These are phyloP conservation scores for Aureobasidium leucospermi DNA, from an alignment of 2,329 filamentous ascomycete species.

Conservation along the genomic window DNA sequence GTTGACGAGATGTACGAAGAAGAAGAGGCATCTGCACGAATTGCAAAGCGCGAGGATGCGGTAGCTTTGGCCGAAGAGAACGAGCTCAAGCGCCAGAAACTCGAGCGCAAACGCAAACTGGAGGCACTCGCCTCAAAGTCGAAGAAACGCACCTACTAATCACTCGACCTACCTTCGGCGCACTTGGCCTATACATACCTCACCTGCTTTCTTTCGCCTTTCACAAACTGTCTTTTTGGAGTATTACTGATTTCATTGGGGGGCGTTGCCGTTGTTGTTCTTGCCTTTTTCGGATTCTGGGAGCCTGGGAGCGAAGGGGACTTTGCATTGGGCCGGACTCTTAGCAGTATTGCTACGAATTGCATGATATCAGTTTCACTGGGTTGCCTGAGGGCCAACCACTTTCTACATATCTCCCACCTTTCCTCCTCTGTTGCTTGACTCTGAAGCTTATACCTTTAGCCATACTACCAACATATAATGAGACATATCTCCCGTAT, in stretches of 20 bases:
- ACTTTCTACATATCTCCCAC: not conserved
- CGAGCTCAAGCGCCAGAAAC: constrained; percentile 55
- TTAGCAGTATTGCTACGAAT: constrained; percentile 13
- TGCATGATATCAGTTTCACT: constrained; percentile 11
- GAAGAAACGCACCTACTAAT: constrained; percentile 21
- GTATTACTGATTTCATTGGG: not conserved
- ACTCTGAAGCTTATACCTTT: not conserved
- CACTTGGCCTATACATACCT: not conserved
- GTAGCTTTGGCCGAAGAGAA: constrained; percentile 57
- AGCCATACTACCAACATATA: too few species aligned
- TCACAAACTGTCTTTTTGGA: not conserved
- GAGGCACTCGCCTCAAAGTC: constrained; percentile 27
- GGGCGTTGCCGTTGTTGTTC: constrained; percentile 2
- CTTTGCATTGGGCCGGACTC: constrained; percentile 10
- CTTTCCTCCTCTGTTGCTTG: not conserved
- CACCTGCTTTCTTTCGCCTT: not conserved
- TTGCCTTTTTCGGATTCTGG: not conserved
- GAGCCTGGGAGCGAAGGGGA: not conserved
- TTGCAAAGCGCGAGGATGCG: constrained; percentile 61
- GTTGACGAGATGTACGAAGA: constrained; percentile 66
- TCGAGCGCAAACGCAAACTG: constrained; percentile 40
- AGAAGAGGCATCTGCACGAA: constrained; percentile 54
- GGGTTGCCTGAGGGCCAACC: not conserved
- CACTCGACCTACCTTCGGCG: not conserved
- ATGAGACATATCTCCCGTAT: too few species aligned